Evolutionary conservation across 2,329 filamentous ascomycete species (phyloP), one percentile per base, ranked within the genome.

Genomic region (Pseudopithomyces maydicus): DNA sequence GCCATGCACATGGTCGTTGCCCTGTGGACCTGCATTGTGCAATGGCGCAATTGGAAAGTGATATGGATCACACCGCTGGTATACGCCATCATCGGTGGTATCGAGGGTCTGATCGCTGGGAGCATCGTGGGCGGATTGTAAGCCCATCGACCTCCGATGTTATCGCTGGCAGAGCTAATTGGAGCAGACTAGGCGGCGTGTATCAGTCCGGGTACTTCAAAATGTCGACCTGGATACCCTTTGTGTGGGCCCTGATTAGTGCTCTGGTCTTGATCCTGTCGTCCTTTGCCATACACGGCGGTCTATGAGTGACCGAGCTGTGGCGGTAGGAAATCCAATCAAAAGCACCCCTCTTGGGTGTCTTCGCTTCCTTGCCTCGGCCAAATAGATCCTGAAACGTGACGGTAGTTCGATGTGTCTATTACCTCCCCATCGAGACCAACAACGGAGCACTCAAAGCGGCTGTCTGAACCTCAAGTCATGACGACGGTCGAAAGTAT

Each of bases 141-240:
- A 76, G 90, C 78, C 2, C 7, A 33, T 4, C 3, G 14, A 10
- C 6, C 12, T 15, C 19, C 19, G 5, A 7, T 6, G n/a, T 38
- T 10, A 15, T 38, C 4, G 14, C 1, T n/a, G 23, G 12, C 23
- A n/a, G 43, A 36, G 10, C 60, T 64, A 51, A 63, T 52, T 19
- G 3, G 43, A 11, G 23, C 52, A 93, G 90, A 47, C 79, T 96
- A 19, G 91, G 90, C 12, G 90, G 89, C 8, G 85, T 94, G 35
- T 97, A 96, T 72, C 85, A 87, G 65, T 85, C 89, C 2, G 93
- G 92, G 42, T 91, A 89, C 76, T 96, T 94, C 73, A 83, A 88
- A 68, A 95, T 97, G 92, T 94, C 92, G 44, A 97, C 93, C 0
- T 97, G 92, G 92, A 90, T 96, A 50, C 93, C 93, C 0, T 90